Conservation (phyloP, 768 basidiomycete species). For the Lactifluus rugatus region DNA sequence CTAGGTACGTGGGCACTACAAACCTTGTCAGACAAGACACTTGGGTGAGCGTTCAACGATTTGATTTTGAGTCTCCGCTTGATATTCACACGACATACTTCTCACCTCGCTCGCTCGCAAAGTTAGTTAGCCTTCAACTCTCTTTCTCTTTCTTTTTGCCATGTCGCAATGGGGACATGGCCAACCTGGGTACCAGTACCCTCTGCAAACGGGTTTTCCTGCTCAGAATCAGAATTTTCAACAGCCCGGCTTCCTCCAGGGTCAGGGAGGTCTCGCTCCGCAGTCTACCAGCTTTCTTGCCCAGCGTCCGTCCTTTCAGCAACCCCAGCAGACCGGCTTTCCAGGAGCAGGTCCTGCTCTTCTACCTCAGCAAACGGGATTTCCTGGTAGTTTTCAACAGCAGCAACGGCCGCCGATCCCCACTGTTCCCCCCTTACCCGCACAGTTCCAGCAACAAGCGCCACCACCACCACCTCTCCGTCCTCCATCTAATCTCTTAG, state of each 20-base stretch:
- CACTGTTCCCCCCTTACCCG: constrained; percentile 17
- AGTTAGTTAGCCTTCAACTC: too few species aligned
- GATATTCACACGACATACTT: not conserved
- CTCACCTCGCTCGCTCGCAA: too few species aligned
- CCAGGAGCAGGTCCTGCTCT: constrained; percentile 23
- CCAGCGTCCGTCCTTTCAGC: constrained; percentile 37
- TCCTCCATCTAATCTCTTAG: constrained; percentile 44
- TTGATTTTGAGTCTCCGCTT: constrained; percentile 9
- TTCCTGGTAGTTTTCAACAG: constrained; percentile 28
- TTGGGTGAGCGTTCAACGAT: too few species aligned
- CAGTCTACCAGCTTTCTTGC: constrained; percentile 53
- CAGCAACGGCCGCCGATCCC: constrained; percentile 29
- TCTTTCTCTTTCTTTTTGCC: constrained; percentile 20
- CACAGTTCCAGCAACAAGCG: constrained; percentile 31
- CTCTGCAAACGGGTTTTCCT: constrained; percentile 60
- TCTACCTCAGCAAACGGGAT: constrained; percentile 54
- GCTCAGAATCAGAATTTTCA: constrained; percentile 37
- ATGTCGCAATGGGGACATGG: constrained; percentile 76
- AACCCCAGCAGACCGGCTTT: constrained; percentile 54
- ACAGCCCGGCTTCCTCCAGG: constrained; percentile 34
- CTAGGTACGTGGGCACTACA: constrained; percentile 41
- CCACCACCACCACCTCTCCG: constrained; percentile 54
- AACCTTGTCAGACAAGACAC: not conserved
- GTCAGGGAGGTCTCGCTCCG: constrained; percentile 38
- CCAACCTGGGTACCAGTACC: constrained; percentile 62